These are phyloP conservation scores for Podaxis sp. DNA, from an alignment of 768 basidiomycete species.

Conservation along the genomic window DNA sequence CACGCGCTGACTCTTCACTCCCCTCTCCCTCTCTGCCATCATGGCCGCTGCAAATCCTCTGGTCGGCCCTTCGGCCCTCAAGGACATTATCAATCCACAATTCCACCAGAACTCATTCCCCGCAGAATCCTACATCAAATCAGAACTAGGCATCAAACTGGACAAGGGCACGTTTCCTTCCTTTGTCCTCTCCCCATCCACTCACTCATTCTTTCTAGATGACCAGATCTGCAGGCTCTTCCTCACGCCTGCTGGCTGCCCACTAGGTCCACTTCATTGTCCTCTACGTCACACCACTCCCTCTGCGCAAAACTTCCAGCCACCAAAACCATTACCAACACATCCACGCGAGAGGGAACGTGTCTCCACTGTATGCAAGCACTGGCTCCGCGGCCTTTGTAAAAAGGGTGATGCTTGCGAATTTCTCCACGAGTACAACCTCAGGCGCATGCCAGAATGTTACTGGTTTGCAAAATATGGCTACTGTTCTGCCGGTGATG, in stretches of 20 bases:
- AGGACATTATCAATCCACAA: conserved; percentile 81
- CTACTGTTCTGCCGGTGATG: conserved; percentile 95
- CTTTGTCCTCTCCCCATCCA: neutral
- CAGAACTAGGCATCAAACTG: conserved; percentile 80
- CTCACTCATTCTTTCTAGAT: conserved; percentile 47
- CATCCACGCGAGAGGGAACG: conserved; percentile 85
- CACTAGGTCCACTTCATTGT: conserved; percentile 88
- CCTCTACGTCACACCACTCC: conserved; percentile 91
- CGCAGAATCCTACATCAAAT: conserved; percentile 79
- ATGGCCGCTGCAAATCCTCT: conserved; percentile 50
- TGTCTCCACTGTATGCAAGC: conserved; percentile 94
- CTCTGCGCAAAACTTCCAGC: conserved; percentile 86
- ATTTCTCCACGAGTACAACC: conserved; percentile 98
- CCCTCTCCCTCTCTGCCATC: conserved; percentile 4
- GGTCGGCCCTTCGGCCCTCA: conserved; percentile 55
- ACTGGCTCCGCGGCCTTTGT: conserved; percentile 96
- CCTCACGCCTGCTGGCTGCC: conserved; percentile 81
- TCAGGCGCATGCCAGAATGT: conserved; percentile 97
- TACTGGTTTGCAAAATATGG: conserved; percentile 99
- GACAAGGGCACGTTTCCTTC: conserved; percentile 75
- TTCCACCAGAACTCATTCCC: conserved; percentile 93
- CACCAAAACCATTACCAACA: conserved; percentile 76
- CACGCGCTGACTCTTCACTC: neutral
- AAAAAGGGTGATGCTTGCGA: conserved; percentile 99
- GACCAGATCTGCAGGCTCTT: conserved; percentile 91